Base-by-base conservation (phyloP, 176 grass and related monocot genomes). In the Avena sativa region DNA sequence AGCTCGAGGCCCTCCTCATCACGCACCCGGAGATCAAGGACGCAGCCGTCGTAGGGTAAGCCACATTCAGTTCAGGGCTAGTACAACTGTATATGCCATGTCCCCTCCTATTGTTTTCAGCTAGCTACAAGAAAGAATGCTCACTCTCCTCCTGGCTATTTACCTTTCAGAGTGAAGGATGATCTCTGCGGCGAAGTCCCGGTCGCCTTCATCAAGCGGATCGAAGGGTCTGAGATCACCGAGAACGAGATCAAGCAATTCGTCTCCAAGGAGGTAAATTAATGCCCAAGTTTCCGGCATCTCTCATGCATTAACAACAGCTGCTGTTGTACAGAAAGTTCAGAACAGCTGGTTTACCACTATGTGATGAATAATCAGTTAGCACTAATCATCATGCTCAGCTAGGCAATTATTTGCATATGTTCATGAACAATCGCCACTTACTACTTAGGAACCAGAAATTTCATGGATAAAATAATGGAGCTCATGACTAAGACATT, bases 171-270 rank as follows among this genome's bases (percentile, higher is more conserved):
- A 12, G 85, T 94, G 62, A 95, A 93, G 43, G 96, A 98, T 86
- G 96, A 95, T 64, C 43, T 92, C 6, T 86, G 88, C 11, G 93
- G 96, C 19, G 96, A 98, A 84, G 79, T 98, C 69, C 96, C 96
- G 1, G 85, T 98, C 9, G 96, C 96, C 14, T 98, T 95, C 79
- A 74, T 98, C 34, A 92, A 92, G 64, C 79, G 80, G 57, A 81
- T 85, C 6, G 86, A 89, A 63, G 93, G 78, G 1, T 91, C 93
- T 6, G 30, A 95, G 53, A 78, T 98, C 79, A 89, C 88, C 1
- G 96, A 98, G 81, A 92, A 92, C 69, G 93, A 91, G 81, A 95
- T 98, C 90, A 98, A 98, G 62, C 32, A 92, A 62, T 98, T 86
- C 68, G 88, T 98, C 46, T 91, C 93, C 1, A 90, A 91, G 76